Evolutionary conservation across 495 filamentous ascomycete species (phyloP).

Genomic region (Sordaria brevicollis): DNA sequence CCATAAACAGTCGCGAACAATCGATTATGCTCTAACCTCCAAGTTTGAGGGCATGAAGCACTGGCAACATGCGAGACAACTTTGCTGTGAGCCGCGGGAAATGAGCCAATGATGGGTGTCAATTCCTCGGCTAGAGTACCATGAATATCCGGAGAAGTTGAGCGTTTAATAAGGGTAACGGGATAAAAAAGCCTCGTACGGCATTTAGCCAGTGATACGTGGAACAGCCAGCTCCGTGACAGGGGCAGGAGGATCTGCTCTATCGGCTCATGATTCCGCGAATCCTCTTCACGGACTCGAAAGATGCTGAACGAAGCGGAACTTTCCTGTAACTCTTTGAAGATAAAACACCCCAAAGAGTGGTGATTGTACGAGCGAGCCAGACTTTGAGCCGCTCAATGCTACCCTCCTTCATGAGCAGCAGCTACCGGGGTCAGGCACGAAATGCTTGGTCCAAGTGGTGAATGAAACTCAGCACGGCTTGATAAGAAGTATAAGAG

Average conservation of each 20-base stretch:
- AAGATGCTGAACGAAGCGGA: background rate
- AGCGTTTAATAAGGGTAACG: slow-evolving; percentile 4
- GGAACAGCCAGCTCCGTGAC: background rate
- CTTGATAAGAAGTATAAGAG: background rate
- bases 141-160: background rate
- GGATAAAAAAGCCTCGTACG: background rate
- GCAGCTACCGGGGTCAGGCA: background rate
- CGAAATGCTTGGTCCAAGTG: background rate
- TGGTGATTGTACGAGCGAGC: background rate
- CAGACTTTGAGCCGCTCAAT: background rate
- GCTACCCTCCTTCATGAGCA: background rate
- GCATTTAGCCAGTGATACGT: slow-evolving; percentile 1
- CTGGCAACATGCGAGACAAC: background rate
- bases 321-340: background rate
- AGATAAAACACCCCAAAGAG: background rate
- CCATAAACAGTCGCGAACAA: no score
- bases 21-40: no score
- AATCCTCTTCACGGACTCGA: background rate
- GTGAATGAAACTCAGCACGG: background rate
- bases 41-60: background rate
- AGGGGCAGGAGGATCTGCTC: background rate
- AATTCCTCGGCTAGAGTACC: background rate
- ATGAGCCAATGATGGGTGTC: background rate
- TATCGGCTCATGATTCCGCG: background rate
- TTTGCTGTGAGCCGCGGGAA: background rate